Evolutionary conservation across 2,329 filamentous ascomycete genomes (phyloP).

Genomic region (Cladosporium phlei): DNA sequence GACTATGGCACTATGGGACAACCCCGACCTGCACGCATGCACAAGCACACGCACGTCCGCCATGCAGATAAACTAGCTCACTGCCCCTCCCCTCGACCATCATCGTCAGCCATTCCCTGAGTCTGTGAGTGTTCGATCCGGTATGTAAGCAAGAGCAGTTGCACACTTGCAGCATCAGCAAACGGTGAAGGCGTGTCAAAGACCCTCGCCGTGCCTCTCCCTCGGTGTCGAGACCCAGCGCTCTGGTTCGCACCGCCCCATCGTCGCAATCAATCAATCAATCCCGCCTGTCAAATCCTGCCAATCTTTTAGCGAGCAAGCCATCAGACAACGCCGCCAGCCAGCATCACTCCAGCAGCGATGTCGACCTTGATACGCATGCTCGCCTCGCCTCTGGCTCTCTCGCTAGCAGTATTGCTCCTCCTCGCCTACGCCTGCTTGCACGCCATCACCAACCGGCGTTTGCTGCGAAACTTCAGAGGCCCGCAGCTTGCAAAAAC

Average conservation of each 20-base stretch:
- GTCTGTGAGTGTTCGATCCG: no score
- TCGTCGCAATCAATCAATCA: not conserved
- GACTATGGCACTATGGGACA: no score
- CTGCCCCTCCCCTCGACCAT: no score
- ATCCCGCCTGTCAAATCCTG: not conserved
- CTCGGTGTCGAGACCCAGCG: conserved; percentile 5
- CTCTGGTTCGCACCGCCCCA: conserved; percentile 1
- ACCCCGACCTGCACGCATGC: no score
- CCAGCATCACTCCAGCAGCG: not conserved
- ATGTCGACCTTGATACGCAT: conserved; percentile 9
- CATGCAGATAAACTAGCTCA: no score
- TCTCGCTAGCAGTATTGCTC: conserved; percentile 11
- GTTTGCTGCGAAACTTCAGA: conserved; percentile 25
- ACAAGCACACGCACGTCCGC: no score
- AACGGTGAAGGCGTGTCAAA: conserved; percentile 7
- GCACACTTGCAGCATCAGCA: no score
- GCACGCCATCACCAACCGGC: conserved; percentile 21
- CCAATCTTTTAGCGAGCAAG: no score
- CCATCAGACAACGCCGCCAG: not conserved
- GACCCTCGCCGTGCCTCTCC: not conserved
- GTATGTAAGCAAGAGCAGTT: no score
- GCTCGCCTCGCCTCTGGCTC: conserved; percentile 15
- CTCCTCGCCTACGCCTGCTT: conserved; percentile 18
- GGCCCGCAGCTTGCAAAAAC: conserved; percentile 24
- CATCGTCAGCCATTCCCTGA: no score